Conservation (phyloP, 176 grass and related monocot species). For the Eleusine indica region DNA sequence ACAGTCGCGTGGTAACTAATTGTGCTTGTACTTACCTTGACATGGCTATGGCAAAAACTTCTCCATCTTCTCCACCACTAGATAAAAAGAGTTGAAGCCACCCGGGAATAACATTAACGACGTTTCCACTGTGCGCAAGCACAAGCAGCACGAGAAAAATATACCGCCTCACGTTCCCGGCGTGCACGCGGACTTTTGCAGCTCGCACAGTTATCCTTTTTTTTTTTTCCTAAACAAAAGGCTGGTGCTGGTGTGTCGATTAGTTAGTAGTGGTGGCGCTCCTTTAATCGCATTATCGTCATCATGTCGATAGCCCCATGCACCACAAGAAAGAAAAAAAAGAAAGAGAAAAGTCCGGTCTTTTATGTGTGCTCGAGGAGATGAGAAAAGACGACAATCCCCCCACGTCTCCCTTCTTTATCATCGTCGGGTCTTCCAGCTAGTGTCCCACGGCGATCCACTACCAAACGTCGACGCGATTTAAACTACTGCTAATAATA, state of each 20-base stretch:
- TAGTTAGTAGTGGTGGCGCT: background rate
- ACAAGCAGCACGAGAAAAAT: too few species aligned
- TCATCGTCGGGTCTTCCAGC: background rate
- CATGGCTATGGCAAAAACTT: background rate
- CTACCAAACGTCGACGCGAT: background rate
- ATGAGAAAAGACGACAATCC: background rate
- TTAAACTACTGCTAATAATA: too few species aligned
- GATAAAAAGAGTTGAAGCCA: too few species aligned
- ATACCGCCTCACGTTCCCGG: background rate
- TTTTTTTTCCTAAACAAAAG: background rate
- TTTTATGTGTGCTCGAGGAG: background rate
- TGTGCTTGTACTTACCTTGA: too few species aligned
- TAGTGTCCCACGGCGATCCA: background rate
- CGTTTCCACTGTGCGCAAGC: too few species aligned
- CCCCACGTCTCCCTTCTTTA: background rate
- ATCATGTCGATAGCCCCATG: background rate
- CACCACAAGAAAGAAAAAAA: background rate
- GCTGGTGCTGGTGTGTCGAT: conserved; percentile 6
- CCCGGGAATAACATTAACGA: too few species aligned
- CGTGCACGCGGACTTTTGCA: background rate
- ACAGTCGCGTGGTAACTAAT: background rate
- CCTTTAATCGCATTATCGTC: background rate
- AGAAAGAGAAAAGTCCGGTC: background rate
- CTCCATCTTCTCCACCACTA: too few species aligned
- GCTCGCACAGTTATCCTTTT: background rate